phyloP scores from a whole-genome alignment of 2,329 filamentous ascomycete genomes.

The Tolypocladium cylindrosporum region DNA sequence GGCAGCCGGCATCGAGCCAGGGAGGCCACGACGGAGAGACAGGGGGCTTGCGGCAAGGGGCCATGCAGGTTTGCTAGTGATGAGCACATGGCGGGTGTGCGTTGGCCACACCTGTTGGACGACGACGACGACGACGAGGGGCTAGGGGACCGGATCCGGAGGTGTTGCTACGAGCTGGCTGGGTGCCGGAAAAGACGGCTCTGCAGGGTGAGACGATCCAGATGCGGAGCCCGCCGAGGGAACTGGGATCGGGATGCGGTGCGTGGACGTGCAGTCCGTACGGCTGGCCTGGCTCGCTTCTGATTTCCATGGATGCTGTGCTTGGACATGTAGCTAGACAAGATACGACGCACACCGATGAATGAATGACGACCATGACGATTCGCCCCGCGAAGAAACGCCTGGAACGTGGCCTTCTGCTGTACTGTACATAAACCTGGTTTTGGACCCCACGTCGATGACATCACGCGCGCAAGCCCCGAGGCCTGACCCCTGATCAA shows the following conservation, averaged over 20 bases:
- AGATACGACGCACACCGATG: background rate
- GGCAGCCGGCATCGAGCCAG: background rate
- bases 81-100: background rate
- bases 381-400: background rate
- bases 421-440: background rate
- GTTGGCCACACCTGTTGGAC: background rate
- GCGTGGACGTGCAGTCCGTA: background rate
- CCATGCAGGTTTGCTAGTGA: background rate
- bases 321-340: background rate
- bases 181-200: background rate
- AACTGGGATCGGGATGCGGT: background rate
- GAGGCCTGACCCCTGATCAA: background rate
- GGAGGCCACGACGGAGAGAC: background rate
- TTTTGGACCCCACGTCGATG: background rate
- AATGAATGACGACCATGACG: constrained; percentile 1
- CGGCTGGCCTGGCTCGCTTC: background rate
- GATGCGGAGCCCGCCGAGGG: background rate
- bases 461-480: background rate
- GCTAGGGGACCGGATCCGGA: background rate
- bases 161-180: background rate
- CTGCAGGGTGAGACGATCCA: background rate
- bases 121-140: background rate
- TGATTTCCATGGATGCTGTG: background rate
- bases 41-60: background rate
- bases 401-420: background rate